Evolutionary conservation across 2,329 filamentous ascomycete genomes (phyloP), one percentile per base, ranked within the genome.

Genomic region (Fusarium sp.): DNA sequence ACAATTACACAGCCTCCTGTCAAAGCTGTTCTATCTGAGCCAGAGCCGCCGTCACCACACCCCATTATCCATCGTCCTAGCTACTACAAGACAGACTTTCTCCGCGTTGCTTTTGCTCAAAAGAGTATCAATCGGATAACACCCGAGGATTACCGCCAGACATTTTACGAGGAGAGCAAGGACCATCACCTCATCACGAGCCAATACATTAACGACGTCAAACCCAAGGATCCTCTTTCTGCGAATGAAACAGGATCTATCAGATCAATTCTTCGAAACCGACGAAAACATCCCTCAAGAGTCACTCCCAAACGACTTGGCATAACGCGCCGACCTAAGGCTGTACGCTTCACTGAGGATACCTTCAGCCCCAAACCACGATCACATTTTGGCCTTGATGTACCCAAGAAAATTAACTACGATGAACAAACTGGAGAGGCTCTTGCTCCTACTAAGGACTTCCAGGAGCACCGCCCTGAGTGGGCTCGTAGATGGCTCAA

Each of bases 321-420:
- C 21, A 69, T 70, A 61, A 64, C 46, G 20, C 69, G 70, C 21
- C 59, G 70, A 24, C 75, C 75, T 24, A 77, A 75, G 57, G 53
- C 57, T 37, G 77, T 79, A 20, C 76, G 76, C 18, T 79, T 79
- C 54, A 72, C 68, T 9, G 75, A 77, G 15, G 68, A 58, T 20
- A 78, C 74, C 3, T 38, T 70, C 5, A 73, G 68, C 29, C 75
- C 76, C 18, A 74, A 55, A 42, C 73, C 64, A 38, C 72, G 75
- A 39, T 74, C 69, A 5, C 76, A 74, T 31, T 20, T 68, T 28
- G 76, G 76, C 21, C 53, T 75, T 13, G 72, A 77, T 33, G 53
- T 76, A 8, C 74, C 70, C 4, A 74, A 63, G 46, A 55, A 54
- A 2, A 41, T 59, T 39, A 41, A 49, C 31, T 48, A 49, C n/a